phyloP scores from a whole-genome alignment of 2,329 filamentous ascomycete genomes.

The Colletotrichum orchidophilum region DNA sequence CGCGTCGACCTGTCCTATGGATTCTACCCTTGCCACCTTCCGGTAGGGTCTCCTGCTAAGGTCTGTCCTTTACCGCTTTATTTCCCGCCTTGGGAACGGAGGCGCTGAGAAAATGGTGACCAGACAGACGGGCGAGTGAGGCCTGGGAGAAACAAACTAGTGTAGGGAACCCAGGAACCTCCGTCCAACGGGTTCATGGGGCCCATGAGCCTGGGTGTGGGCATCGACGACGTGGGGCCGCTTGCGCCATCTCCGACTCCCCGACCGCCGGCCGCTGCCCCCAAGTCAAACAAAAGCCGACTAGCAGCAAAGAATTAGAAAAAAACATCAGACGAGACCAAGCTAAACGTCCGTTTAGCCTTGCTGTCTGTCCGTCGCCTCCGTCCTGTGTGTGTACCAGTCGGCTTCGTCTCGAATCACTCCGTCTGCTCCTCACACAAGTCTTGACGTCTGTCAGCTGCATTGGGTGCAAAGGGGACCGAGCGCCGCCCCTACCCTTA shows the following conservation, averaged over 20 bases:
- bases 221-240: conserved; percentile 16
- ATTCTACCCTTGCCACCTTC: not conserved
- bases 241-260: conserved; percentile 17
- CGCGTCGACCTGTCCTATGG: conserved; percentile 12
- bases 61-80: conserved; percentile 13
- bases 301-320: not conserved
- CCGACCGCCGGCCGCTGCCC: conserved; percentile 12
- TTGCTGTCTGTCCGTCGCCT: conserved; percentile 2
- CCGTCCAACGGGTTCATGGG: conserved; percentile 1
- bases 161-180: not conserved
- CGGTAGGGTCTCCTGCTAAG: conserved; percentile 14
- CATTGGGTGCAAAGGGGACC: not conserved
- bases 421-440: conserved; percentile 7
- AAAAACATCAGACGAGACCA: conserved; percentile 14
- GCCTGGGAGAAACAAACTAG: conserved; percentile 6
- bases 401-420: not conserved
- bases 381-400: not conserved
- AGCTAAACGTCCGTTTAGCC: conserved; percentile 5
- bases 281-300: conserved; percentile 8
- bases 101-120: conserved; percentile 5
- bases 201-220: not conserved
- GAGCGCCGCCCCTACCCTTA: not conserved
- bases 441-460: conserved; percentile 14
- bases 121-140: not conserved
- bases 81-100: conserved; percentile 15